These are phyloP conservation scores for Hymenotorrendiella dingleyae DNA, from an alignment of 2,329 filamentous ascomycete genomes.

Conservation along the genomic window DNA sequence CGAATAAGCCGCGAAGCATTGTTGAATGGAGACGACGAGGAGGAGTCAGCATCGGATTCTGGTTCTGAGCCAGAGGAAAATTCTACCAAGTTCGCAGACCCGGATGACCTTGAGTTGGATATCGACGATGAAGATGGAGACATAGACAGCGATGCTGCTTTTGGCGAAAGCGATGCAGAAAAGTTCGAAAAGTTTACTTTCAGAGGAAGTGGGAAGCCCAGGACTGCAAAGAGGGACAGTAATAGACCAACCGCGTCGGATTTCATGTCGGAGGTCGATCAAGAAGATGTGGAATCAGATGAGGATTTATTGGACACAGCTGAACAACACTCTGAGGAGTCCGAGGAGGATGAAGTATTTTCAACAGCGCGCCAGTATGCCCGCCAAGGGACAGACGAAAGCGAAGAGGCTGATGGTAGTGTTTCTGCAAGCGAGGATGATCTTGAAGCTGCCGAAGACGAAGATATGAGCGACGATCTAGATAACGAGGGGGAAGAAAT, in stretches of 20 bases:
- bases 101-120: constrained; percentile 48
- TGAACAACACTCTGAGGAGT: constrained; percentile 29
- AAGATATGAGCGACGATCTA: constrained; percentile 27
- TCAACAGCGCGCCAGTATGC: constrained; percentile 13
- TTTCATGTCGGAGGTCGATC: constrained; percentile 43
- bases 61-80: constrained; percentile 35
- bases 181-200: constrained; percentile 69
- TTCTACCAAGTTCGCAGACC: constrained; percentile 38
- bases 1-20: constrained; percentile 66
- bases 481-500: constrained; percentile 23
- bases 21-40: constrained; percentile 48
- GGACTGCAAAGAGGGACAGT: constrained; percentile 28
- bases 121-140: constrained; percentile 52
- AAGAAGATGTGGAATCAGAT: constrained; percentile 31
- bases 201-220: constrained; percentile 50
- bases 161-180: constrained; percentile 81
- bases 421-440: no score
- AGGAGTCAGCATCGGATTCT: constrained; percentile 35
- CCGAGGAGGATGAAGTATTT: constrained; percentile 29
- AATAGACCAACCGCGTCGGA: constrained; percentile 49
- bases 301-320: constrained; percentile 30
- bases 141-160: constrained; percentile 62
- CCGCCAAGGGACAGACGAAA: constrained; percentile 28
- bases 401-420: constrained; percentile 28
- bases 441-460: constrained; percentile 13